Base-by-base conservation (phyloP, 2,329 filamentous ascomycete species). In the Purpureocillium lavendulum region DNA sequence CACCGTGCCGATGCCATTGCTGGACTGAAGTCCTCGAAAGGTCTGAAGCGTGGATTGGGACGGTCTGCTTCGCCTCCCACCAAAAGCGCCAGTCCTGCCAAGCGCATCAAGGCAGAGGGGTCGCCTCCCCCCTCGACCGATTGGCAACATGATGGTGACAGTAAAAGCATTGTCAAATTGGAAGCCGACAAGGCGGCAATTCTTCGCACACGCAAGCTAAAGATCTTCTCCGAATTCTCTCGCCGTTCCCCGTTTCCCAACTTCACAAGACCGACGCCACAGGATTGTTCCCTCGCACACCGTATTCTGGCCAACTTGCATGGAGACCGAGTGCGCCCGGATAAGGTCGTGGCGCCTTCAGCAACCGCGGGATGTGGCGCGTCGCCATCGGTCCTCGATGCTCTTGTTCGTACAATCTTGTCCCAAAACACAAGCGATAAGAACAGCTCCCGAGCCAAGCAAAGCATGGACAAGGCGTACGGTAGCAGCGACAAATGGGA, bases 201-300 rank as follows among this genome's bases (percentile, higher is more conserved):
- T 15, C 60, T 68, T 9, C 61, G 61, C 37, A 59, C 60, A 11
- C 64, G 60, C 42, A 70, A 70, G 40, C 59, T 69, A 30, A 66
- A 65, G 37, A 58, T 61, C 1, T 69, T 67, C 45, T 39, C 59
- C 2, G 57, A 63, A 30, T 65, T 64, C 50, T 37, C 57, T 29
- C 53, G 55, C 29, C 49, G 55, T 16, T 69, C 79, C 1, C 85
- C 85, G 0, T 90, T 82, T 47, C 83, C 84, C 0, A 67, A 78
- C 41, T 85, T 81, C 54, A 51, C 61, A 3, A 77, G 71, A 46
- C 85, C 85, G 0, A 86, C 81, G 0, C 57, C 73, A 0, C 70
- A 74, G 24, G 82, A 88, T 53, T 87, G 84, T 58, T 66, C 74
- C 44, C 70, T 79, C 41, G 82, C 87, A n/a, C 77, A 79, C 44